Percentiles rank a stretch among this genome's conserved stretches.
These are phyloP conservation scores for Gracilaria vermiculophylla DNA, from an alignment of 23 red algal genomes.

Conservation along the genomic window DNA sequence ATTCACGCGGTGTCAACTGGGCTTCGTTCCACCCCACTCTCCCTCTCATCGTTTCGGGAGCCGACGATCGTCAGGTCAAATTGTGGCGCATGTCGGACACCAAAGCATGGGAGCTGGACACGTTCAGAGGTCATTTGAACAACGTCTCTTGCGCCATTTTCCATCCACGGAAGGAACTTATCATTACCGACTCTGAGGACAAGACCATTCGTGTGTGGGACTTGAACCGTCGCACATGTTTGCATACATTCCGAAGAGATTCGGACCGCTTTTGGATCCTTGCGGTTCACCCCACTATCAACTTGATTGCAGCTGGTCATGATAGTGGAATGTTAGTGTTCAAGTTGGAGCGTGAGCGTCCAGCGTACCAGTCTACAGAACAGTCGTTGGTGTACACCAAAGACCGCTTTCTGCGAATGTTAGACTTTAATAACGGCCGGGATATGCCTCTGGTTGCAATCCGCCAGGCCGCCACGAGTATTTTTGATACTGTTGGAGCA, in stretches of 20 bases:
- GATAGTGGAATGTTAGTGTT: conserved; percentile 95
- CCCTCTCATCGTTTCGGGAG: conserved; percentile 95
- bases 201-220: conserved; percentile 99
- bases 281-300: conserved; percentile 88
- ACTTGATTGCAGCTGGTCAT: conserved; percentile 94
- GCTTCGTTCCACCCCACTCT: conserved; percentile 94
- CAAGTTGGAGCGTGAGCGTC: conserved; percentile 97
- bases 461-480: conserved; percentile 65
- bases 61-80: conserved; percentile 97
- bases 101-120: conserved; percentile 97
- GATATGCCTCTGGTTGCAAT: conserved; percentile 84
- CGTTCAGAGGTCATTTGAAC: conserved; percentile 96
- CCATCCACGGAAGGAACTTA: conserved; percentile 88
- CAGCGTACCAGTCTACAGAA: conserved; percentile 75
- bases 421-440: conserved; percentile 92
- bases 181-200: conserved; percentile 95
- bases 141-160: conserved; percentile 99
- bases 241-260: conserved; percentile 90
- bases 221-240: conserved; percentile 85
- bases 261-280: conserved; percentile 98
- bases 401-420: conserved; percentile 87
- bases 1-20: conserved; percentile 99
- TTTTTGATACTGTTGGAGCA: conserved; percentile 72
- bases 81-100: conserved; percentile 94
- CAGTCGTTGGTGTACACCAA: conserved; percentile 78